phyloP scores from a whole-genome alignment of 495 filamentous ascomycete genomes.

The Penicillium samsonianum region DNA sequence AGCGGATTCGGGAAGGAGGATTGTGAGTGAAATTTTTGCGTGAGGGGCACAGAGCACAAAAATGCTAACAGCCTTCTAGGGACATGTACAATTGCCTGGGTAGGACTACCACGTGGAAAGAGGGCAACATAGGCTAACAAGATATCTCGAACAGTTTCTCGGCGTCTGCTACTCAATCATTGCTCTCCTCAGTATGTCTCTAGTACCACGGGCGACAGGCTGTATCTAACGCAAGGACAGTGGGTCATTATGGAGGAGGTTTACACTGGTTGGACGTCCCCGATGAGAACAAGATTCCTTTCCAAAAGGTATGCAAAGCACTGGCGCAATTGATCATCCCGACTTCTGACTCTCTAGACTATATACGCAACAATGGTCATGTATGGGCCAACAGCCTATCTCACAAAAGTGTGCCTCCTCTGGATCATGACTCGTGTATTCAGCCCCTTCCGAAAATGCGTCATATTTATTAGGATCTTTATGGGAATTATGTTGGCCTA shows the following conservation, averaged over 20 bases:
- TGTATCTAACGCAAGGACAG: conserved; percentile 16
- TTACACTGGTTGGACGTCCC: conserved; percentile 26
- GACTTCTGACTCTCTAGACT: conserved; percentile 18
- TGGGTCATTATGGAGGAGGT: conserved; percentile 33
- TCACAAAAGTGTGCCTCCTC: conserved; percentile 44
- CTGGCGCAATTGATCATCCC: not conserved
- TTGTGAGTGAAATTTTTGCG: conserved; percentile 21
- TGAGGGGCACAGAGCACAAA: not conserved
- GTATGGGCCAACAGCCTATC: conserved; percentile 43
- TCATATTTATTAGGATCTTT: conserved; percentile 38
- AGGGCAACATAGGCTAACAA: not conserved
- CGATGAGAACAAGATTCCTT: conserved; percentile 19
- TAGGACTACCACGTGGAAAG: not conserved
- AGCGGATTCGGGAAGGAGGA: conserved; percentile 31
- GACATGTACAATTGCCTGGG: conserved; percentile 8
- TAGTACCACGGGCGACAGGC: not conserved
- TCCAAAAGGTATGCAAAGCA: conserved; percentile 20
- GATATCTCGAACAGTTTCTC: conserved; percentile 19
- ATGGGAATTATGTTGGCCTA: conserved; percentile 42
- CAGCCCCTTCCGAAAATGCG: conserved; percentile 34
- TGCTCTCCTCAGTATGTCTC: conserved; percentile 27
- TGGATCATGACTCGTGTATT: conserved; percentile 45
- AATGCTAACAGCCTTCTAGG: conserved; percentile 3
- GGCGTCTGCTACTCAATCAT: conserved; percentile 31
- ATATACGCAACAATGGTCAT: conserved; percentile 39